These are phyloP conservation scores for Acer campestre DNA, from an alignment of 345 rosid species.

Conservation along the genomic window DNA sequence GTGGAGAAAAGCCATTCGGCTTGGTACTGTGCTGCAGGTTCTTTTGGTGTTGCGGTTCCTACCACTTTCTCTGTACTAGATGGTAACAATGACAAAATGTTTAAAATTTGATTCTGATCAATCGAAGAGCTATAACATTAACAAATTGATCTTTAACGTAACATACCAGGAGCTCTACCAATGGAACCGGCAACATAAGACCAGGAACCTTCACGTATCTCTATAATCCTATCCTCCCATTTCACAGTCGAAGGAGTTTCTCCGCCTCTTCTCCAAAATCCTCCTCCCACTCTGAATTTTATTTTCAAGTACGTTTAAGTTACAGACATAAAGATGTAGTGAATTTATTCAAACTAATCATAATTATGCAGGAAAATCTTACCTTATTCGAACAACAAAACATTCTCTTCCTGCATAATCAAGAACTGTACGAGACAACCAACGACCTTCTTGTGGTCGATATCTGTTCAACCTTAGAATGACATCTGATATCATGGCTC, in stretches of 20 bases:
- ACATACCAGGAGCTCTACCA: slow-evolving; percentile 91
- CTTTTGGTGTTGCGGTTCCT: slow-evolving; percentile 76
- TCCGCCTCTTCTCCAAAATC: slow-evolving; percentile 83
- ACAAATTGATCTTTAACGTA: slow-evolving; percentile 4
- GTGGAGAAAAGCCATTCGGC: slow-evolving; percentile 81
- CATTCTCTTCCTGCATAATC: slow-evolving; percentile 90
- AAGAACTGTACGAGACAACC: slow-evolving; percentile 92
- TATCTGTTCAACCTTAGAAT: slow-evolving; percentile 65
- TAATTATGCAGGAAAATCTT: not conserved
- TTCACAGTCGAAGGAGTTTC: slow-evolving; percentile 72
- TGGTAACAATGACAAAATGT: slow-evolving; percentile 33
- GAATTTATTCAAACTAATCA: not conserved
- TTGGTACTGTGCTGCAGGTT: slow-evolving; percentile 54
- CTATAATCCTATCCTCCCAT: slow-evolving; percentile 73
- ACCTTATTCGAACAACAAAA: slow-evolving; percentile 80
- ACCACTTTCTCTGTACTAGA: slow-evolving; percentile 92
- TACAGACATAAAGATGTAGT: not conserved
- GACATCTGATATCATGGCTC: slow-evolving; percentile 90
- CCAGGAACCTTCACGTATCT: slow-evolving; percentile 91
- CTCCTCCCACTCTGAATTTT: slow-evolving; percentile 63
- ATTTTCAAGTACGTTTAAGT: not conserved
- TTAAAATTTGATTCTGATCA: slow-evolving; percentile 4
- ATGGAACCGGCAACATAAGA: slow-evolving; percentile 82
- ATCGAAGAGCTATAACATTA: not conserved
- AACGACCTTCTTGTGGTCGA: slow-evolving; percentile 87